phyloP scores from a whole-genome alignment of 345 rosid genomes.

The Corchorus olitorius region DNA sequence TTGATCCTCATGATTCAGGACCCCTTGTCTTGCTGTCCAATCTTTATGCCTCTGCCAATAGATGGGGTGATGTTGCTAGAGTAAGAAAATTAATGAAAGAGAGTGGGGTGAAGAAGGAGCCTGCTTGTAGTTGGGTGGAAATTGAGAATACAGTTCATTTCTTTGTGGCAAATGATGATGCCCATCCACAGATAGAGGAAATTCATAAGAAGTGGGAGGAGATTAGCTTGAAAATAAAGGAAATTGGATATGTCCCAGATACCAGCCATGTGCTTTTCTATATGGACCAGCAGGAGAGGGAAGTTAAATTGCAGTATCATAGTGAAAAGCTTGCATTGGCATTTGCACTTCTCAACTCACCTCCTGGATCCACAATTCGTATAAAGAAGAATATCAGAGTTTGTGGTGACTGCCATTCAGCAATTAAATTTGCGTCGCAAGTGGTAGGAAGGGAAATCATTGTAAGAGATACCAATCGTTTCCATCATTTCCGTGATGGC shows the following conservation, averaged over 20 bases:
- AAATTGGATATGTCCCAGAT: constrained; percentile 54
- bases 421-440: constrained; percentile 50
- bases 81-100: constrained; percentile 54
- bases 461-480: constrained; percentile 55
- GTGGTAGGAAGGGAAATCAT: constrained; percentile 44
- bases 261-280: constrained; percentile 49
- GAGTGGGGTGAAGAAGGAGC: constrained; percentile 50
- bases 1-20: constrained; percentile 50
- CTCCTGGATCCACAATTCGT: constrained; percentile 47
- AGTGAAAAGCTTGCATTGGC: constrained; percentile 69
- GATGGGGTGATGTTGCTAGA: constrained; percentile 49
- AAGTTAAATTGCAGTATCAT: constrained; percentile 49
- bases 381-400: constrained; percentile 63
- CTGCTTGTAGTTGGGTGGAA: constrained; percentile 63
- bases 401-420: constrained; percentile 61
- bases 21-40: constrained; percentile 49
- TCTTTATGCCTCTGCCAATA: constrained; percentile 53
- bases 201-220: constrained; percentile 47
- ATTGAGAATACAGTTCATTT: constrained; percentile 40
- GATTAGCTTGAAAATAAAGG: constrained; percentile 42
- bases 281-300: constrained; percentile 51
- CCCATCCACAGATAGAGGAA: constrained; percentile 43
- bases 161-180: constrained; percentile 55
- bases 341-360: constrained; percentile 50
- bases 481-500: constrained; percentile 56